phyloP scores from a whole-genome alignment of 805 yeast genomes.

The Candida sanyiensis region DNA sequence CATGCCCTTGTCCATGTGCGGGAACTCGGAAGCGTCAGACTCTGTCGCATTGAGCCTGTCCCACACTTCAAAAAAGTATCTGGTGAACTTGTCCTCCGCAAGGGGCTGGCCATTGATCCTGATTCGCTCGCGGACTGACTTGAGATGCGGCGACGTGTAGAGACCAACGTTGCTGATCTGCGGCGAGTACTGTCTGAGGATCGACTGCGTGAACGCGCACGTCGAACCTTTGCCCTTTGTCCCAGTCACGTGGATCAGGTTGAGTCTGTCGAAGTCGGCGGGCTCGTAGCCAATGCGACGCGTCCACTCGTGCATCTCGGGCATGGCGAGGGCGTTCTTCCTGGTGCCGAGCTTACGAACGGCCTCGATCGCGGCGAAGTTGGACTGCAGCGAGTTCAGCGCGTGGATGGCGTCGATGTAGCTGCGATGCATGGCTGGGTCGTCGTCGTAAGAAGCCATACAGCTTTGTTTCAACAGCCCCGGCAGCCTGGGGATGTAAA shows the following conservation, averaged over 20 bases:
- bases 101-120: slow-evolving; percentile 84
- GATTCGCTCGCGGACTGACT: slow-evolving; percentile 87
- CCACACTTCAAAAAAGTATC: slow-evolving; percentile 93
- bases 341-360: slow-evolving; percentile 58
- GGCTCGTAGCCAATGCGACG: slow-evolving; percentile 63
- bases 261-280: slow-evolving; percentile 63
- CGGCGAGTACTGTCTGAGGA: slow-evolving; percentile 54
- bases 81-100: slow-evolving; percentile 70
- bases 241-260: slow-evolving; percentile 89
- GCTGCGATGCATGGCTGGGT: slow-evolving; percentile 7
- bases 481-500: too few species aligned
- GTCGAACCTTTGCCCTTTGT: slow-evolving; percentile 99
- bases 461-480: too few species aligned
- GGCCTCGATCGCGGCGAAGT: slow-evolving; percentile 85
- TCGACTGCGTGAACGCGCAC: slow-evolving; percentile 86
- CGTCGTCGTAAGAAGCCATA: background rate
- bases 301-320: slow-evolving; percentile 82
- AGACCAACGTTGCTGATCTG: slow-evolving; percentile 67
- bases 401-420: slow-evolving; percentile 70
- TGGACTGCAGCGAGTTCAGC: slow-evolving; percentile 83
- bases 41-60: slow-evolving; percentile 58
- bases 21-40: slow-evolving; percentile 55
- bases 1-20: slow-evolving; percentile 63
- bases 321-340: slow-evolving; percentile 63
- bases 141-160: slow-evolving; percentile 95